Conservation (phyloP, 805 yeast genomes). For the Kodamaea nitidulidarum region DNA sequence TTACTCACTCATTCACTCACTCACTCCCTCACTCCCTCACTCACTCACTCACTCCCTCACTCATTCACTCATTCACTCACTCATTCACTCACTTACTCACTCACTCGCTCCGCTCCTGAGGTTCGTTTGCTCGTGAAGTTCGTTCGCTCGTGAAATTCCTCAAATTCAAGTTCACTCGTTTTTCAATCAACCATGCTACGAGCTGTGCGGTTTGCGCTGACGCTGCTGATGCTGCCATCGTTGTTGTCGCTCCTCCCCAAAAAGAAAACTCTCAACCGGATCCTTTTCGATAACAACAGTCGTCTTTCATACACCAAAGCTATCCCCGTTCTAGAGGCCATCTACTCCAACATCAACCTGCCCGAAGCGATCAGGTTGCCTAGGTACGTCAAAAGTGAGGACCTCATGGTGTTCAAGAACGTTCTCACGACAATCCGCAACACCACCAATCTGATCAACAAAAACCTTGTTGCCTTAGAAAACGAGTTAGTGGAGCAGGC, state of each 20-base stretch:
- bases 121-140: too few relatives aligned
- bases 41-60: too few relatives aligned
- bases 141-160: too few relatives aligned
- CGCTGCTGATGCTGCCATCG: constrained; percentile 17
- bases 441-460: constrained; percentile 57
- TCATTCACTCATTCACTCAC: too few relatives aligned
- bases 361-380: constrained; percentile 42
- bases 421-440: constrained; percentile 60
- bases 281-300: constrained; percentile 65
- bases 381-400: constrained; percentile 45
- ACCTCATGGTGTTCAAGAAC: constrained; percentile 64
- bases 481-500: constrained; percentile 73
- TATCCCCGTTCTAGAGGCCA: constrained; percentile 47
- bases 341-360: constrained; percentile 47
- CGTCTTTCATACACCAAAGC: constrained; percentile 50
- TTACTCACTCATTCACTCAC: too few relatives aligned
- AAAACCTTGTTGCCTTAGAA: constrained; percentile 57
- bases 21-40: too few relatives aligned
- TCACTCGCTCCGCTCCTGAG: too few relatives aligned
- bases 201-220: constrained; percentile 4
- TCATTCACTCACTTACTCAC: too few relatives aligned
- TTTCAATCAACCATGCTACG: constrained; percentile 5
- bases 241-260: constrained; percentile 47
- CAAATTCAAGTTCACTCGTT: too few relatives aligned
- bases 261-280: constrained; percentile 50